Evolutionary conservation across 106 monocot species (phyloP).

Genomic region (Dendrobium officinale): DNA sequence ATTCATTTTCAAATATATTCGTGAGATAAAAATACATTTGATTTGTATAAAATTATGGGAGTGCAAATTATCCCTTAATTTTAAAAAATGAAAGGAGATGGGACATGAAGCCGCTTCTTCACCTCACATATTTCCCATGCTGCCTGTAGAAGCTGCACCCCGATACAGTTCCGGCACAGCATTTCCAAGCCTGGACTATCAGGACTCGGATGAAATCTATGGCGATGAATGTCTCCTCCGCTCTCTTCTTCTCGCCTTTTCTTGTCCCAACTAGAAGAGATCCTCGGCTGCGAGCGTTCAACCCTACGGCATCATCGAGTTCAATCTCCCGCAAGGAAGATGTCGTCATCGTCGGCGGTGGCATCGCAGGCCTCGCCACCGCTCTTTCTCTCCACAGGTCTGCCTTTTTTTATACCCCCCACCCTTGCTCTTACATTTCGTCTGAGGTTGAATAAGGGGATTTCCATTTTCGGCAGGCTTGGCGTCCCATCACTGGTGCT

Average conservation of each 20-base stretch:
- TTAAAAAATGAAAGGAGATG: too few species aligned
- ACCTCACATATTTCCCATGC: not conserved
- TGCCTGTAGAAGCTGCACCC: not conserved
- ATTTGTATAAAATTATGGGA: too few species aligned
- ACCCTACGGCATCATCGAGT: not conserved
- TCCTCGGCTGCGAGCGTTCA: not conserved
- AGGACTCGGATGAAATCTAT: not conserved
- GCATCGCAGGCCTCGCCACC: slow-evolving; percentile 88
- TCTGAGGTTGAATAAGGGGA: not conserved
- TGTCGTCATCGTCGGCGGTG: slow-evolving; percentile 77
- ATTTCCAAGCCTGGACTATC: not conserved
- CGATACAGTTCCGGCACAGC: not conserved
- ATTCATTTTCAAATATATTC: too few species aligned
- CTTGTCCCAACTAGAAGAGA: not conserved
- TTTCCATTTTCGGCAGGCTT: slow-evolving; percentile 28
- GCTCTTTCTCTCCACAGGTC: slow-evolving; percentile 60
- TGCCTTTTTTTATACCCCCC: not conserved
- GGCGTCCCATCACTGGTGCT: slow-evolving; percentile 65
- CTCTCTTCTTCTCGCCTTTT: not conserved
- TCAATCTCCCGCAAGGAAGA: slow-evolving; percentile 27
- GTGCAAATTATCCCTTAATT: too few species aligned
- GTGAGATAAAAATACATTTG: too few species aligned
- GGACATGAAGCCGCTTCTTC: not conserved
- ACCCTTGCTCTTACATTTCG: not conserved
- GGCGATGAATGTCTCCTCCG: not conserved